A percentile compares a stretch with the other conserved stretches of the same genome.
Conservation (phyloP, 1,284 basidiomycete species). For the Ceratobasidium theobromae region DNA sequence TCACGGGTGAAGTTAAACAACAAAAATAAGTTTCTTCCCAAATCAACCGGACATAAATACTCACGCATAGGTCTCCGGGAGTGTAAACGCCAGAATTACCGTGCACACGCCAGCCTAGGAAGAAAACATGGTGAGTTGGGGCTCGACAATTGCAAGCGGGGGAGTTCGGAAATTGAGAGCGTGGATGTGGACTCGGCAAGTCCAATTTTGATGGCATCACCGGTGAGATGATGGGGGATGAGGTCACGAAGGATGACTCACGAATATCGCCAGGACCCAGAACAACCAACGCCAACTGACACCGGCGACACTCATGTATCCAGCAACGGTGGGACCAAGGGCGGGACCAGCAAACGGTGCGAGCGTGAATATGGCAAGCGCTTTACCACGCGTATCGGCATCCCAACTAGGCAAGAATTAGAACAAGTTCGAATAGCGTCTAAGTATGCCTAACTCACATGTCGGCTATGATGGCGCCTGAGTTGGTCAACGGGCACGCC, state of each 20-base stretch:
- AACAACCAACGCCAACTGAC: constrained; percentile 64
- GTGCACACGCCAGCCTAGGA: constrained; percentile 58
- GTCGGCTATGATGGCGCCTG: constrained; percentile 56
- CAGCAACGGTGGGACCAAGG: constrained; percentile 64
- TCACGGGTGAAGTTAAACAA: too few relatives aligned
- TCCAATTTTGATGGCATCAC: background rate
- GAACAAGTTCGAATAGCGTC: constrained; percentile 43
- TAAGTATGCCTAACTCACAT: constrained; percentile 42
- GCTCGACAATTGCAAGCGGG: too few relatives aligned
- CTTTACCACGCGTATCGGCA: constrained; percentile 63
- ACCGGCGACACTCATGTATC: constrained; percentile 53
- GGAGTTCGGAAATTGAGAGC: background rate
- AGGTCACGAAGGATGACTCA: background rate
- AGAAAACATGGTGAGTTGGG: constrained; percentile 54
- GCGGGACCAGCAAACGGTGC: constrained; percentile 78
- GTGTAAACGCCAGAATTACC: constrained; percentile 59
- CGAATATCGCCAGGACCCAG: constrained; percentile 44
- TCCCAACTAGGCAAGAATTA: constrained; percentile 53
- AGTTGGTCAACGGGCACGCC: constrained; percentile 50
- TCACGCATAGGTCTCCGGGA: constrained; percentile 69
- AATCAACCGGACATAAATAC: background rate
- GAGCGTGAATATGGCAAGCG: constrained; percentile 66
- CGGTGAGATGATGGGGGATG: background rate
- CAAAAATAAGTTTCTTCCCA: too few relatives aligned
- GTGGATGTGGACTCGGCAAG: background rate